phyloP scores from a whole-genome alignment of 73 alveolate species.

The Tetrahymena elliotti region DNA sequence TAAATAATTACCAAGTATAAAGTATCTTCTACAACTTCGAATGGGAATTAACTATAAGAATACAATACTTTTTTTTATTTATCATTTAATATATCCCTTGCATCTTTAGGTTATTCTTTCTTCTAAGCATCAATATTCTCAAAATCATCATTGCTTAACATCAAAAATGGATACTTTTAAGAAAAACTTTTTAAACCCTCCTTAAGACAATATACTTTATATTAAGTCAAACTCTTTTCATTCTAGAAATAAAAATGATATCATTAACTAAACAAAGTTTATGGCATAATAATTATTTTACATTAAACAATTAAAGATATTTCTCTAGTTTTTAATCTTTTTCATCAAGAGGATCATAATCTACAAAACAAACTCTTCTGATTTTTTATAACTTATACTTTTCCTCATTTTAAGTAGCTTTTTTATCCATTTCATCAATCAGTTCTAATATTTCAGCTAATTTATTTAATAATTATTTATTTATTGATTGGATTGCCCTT shows the following conservation, averaged over 20 bases:
- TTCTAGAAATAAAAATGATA: neutral
- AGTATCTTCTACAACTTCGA: neutral
- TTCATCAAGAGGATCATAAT: neutral
- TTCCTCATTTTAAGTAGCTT: neutral
- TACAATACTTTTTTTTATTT: neutral
- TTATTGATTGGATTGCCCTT: neutral
- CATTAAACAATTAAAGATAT: neutral
- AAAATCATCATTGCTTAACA: neutral
- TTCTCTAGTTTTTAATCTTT: neutral
- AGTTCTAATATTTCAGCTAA: neutral
- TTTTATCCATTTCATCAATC: neutral
- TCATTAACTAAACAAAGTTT: neutral
- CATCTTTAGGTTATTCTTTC: neutral
- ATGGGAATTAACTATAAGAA: neutral
- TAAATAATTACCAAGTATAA: neutral
- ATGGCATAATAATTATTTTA: neutral
- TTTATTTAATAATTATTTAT: neutral
- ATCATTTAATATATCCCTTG: neutral
- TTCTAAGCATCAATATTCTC: neutral
- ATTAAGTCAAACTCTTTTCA: neutral
- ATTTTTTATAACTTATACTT: neutral
- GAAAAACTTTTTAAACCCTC: neutral
- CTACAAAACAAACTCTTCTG: neutral
- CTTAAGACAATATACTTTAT: neutral
- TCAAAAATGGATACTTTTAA: neutral